These are phyloP conservation scores for Naganishia liquefaciens DNA, from an alignment of 1,284 basidiomycete species.

Conservation along the genomic window DNA sequence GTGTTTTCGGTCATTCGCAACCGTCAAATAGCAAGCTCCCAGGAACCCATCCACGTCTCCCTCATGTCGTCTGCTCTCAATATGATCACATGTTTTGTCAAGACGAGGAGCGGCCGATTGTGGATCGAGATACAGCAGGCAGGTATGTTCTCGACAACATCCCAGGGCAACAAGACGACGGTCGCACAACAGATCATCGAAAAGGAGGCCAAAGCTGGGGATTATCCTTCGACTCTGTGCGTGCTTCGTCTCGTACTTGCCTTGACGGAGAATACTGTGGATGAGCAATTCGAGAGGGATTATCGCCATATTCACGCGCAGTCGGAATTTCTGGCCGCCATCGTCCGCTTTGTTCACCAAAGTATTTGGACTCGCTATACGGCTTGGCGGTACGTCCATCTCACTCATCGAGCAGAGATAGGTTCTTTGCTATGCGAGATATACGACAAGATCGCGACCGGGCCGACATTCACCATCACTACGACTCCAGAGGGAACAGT, in stretches of 20 bases:
- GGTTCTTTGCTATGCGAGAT: constrained; percentile 21
- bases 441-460: constrained; percentile 22
- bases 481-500: constrained; percentile 5
- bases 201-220: constrained; percentile 28
- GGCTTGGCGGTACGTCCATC: constrained; percentile 29
- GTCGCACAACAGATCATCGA: constrained; percentile 15
- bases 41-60: constrained; percentile 6
- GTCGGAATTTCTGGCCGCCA: constrained; percentile 18
- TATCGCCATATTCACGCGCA: constrained; percentile 18
- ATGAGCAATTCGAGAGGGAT: constrained; percentile 24
- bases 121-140: constrained; percentile 29
- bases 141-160: constrained; percentile 27
- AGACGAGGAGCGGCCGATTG: constrained; percentile 10
- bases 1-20: constrained; percentile 15
- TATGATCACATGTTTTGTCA: constrained; percentile 8
- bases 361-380: constrained; percentile 31
- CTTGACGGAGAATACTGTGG: constrained; percentile 24
- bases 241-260: constrained; percentile 26
- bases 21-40: constrained; percentile 17
- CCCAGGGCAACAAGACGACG: constrained; percentile 9
- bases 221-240: constrained; percentile 27
- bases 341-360: constrained; percentile 27
- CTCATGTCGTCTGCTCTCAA: constrained; percentile 1
- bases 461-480: constrained; percentile 24
- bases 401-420: constrained; percentile 29